A percentile compares a stretch with the other conserved stretches of the same genome.
phyloP scores from a whole-genome alignment of 495 filamentous ascomycete species.

The Hyaloscypha bicolor region DNA sequence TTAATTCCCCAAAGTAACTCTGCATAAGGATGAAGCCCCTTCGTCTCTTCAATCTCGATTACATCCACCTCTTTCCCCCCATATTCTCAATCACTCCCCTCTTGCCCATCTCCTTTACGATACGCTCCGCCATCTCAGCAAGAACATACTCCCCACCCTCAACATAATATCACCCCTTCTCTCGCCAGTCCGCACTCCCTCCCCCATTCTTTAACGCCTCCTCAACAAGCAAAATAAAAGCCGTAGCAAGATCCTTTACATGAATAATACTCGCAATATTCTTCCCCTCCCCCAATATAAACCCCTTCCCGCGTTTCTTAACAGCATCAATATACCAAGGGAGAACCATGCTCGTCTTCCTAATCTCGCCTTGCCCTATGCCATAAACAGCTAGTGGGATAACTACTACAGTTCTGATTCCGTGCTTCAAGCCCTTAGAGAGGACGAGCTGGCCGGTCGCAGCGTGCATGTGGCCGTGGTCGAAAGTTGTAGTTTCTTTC shows the following conservation, averaged over 20 bases:
- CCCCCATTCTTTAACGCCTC: neutral
- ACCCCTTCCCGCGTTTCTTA: conserved; percentile 19
- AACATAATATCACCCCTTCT: neutral
- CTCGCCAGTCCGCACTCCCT: neutral
- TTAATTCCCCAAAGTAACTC: neutral
- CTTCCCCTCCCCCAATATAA: conserved; percentile 18
- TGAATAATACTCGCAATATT: neutral
- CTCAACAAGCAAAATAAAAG: neutral
- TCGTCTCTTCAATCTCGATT: neutral
- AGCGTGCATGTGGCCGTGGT: conserved; percentile 24
- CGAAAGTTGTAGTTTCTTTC: conserved; percentile 24
- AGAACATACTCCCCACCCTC: neutral
- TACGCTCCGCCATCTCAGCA: neutral
- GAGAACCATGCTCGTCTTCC: conserved; percentile 31
- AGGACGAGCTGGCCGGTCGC: conserved; percentile 22
- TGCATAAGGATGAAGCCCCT: neutral
- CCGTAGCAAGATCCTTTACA: neutral
- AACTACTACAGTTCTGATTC: conserved; percentile 29
- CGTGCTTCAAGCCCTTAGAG: neutral
- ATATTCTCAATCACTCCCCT: neutral
- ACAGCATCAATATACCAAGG: conserved; percentile 24
- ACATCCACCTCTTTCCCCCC: neutral
- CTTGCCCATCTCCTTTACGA: neutral
- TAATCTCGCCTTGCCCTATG: conserved; percentile 28
- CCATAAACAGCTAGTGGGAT: conserved; percentile 30